Conservation (phyloP, 768 basidiomycete species). For the Mycena sanguinolenta region DNA sequence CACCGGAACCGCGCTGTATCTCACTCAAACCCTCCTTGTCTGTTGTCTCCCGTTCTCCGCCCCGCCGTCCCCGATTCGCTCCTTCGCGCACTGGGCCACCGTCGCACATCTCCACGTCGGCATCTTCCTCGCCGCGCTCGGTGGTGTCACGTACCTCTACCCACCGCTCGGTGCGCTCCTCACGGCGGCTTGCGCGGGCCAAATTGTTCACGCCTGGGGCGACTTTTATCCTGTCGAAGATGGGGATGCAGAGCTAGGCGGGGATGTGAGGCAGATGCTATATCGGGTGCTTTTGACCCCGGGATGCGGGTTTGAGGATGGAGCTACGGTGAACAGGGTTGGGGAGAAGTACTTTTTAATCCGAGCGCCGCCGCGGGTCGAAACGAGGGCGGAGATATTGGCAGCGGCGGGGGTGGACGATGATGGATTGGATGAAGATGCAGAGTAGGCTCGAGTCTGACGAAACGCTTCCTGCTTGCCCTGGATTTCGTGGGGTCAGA, state of each 20-base stretch:
- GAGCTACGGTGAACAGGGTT: constrained; percentile 13
- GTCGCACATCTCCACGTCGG: constrained; percentile 34
- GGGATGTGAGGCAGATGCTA: too few relatives aligned
- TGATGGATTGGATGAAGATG: constrained; percentile 17
- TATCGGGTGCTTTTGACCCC: not conserved
- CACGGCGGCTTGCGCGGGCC: constrained; percentile 1
- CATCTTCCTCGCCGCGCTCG: constrained; percentile 28
- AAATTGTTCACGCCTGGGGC: constrained; percentile 28
- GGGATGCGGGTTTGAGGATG: constrained; percentile 29
- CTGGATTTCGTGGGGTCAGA: too few relatives aligned
- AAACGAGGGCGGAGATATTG: constrained; percentile 23
- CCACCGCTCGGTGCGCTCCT: constrained; percentile 20
- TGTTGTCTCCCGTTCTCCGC: constrained; percentile 21
- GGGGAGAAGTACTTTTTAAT: constrained; percentile 22
- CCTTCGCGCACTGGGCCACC: constrained; percentile 34
- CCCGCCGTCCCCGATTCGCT: constrained; percentile 18
- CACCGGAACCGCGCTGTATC: not conserved
- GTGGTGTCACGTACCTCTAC: constrained; percentile 7
- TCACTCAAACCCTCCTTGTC: not conserved
- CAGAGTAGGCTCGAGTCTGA: not conserved
- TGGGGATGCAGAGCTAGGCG: too few relatives aligned
- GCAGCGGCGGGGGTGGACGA: constrained; percentile 22
- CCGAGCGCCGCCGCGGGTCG: not conserved
- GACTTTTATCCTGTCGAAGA: constrained; percentile 13
- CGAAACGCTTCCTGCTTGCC: not conserved